Percentiles rank a stretch among this genome's conserved stretches.
Evolutionary conservation across 2,329 filamentous ascomycete species (phyloP).

Genomic region (Penicillium thymicola): DNA sequence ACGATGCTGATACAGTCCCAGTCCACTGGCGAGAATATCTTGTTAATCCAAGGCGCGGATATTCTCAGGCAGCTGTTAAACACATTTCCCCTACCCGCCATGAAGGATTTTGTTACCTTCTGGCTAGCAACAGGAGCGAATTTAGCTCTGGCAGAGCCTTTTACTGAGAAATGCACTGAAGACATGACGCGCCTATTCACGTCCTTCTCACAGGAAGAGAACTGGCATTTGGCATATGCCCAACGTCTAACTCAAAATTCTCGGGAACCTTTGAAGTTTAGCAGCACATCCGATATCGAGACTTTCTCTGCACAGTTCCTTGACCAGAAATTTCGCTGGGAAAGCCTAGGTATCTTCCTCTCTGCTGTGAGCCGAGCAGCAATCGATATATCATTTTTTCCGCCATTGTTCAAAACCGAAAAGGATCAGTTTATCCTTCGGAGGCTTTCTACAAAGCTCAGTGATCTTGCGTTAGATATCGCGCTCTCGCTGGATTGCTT

Average conservation of each 20-base stretch:
- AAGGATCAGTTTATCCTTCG: slow-evolving; percentile 27
- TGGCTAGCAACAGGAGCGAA: slow-evolving; percentile 27
- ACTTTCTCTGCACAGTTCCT: slow-evolving; percentile 24
- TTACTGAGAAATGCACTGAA: slow-evolving; percentile 22
- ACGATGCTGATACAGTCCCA: slow-evolving; percentile 10
- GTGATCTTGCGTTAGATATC: slow-evolving; percentile 39
- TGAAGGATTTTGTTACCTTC: slow-evolving; percentile 26
- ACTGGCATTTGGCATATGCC: slow-evolving; percentile 25
- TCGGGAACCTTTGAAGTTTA: slow-evolving; percentile 15
- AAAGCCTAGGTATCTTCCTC: slow-evolving; percentile 40
- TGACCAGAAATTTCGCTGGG: slow-evolving; percentile 36
- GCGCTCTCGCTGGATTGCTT: slow-evolving; percentile 33
- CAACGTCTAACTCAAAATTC: slow-evolving; percentile 22
- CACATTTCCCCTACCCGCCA: slow-evolving; percentile 18
- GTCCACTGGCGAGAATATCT: slow-evolving; percentile 20
- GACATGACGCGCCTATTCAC: slow-evolving; percentile 23
- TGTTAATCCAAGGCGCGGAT: slow-evolving; percentile 25
- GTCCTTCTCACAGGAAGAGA: slow-evolving; percentile 18
- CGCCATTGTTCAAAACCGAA: slow-evolving; percentile 28
- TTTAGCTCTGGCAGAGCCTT: slow-evolving; percentile 25
- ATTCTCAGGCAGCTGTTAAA: slow-evolving; percentile 21
- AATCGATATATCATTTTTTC: slow-evolving; percentile 31
- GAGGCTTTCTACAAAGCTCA: slow-evolving; percentile 27
- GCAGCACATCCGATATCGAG: slow-evolving; percentile 8
- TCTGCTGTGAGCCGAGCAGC: slow-evolving; percentile 35